Evolutionary conservation across 208 protist species (phyloP).

Genomic region (Angomonas ambiguus): DNA sequence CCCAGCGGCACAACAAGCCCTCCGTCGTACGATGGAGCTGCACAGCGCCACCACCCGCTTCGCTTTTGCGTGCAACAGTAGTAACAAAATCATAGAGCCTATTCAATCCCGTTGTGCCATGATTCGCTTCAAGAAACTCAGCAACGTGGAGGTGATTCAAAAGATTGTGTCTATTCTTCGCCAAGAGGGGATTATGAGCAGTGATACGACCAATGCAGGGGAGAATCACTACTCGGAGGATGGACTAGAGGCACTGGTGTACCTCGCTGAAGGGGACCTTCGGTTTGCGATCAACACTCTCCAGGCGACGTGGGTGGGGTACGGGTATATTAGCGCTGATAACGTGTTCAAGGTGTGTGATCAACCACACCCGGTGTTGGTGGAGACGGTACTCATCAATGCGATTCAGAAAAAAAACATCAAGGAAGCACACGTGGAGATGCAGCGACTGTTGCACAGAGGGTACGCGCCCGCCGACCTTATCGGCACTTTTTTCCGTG

Average conservation of each 20-base stretch:
- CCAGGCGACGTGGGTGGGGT: slow-evolving; percentile 95
- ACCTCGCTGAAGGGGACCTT: slow-evolving; percentile 97
- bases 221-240: slow-evolving; percentile 79
- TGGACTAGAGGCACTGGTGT: slow-evolving; percentile 97
- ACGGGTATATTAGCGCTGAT: slow-evolving; percentile 94
- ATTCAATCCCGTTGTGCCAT: slow-evolving; percentile 96
- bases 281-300: slow-evolving; percentile 97
- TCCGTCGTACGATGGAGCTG: slow-evolving; percentile 98
- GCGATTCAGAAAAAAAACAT: slow-evolving; percentile 83
- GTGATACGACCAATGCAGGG: neutral
- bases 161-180: slow-evolving; percentile 90
- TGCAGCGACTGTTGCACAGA: slow-evolving; percentile 75
- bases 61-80: slow-evolving; percentile 98
- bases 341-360: slow-evolving; percentile 99
- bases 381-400: slow-evolving; percentile 88
- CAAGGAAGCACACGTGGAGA: slow-evolving; percentile 60
- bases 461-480: slow-evolving; percentile 97
- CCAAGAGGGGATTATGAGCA: slow-evolving; percentile 74
- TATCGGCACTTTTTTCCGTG: slow-evolving; percentile 95
- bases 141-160: slow-evolving; percentile 90
- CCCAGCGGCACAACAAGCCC: slow-evolving; percentile 96
- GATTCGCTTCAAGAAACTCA: slow-evolving; percentile 81
- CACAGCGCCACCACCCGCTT: slow-evolving; percentile 97
- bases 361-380: slow-evolving; percentile 95
- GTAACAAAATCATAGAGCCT: slow-evolving; percentile 99